Evolutionary conservation across 345 rosid species (phyloP).

Genomic region (Euphorbia tirucalli): DNA sequence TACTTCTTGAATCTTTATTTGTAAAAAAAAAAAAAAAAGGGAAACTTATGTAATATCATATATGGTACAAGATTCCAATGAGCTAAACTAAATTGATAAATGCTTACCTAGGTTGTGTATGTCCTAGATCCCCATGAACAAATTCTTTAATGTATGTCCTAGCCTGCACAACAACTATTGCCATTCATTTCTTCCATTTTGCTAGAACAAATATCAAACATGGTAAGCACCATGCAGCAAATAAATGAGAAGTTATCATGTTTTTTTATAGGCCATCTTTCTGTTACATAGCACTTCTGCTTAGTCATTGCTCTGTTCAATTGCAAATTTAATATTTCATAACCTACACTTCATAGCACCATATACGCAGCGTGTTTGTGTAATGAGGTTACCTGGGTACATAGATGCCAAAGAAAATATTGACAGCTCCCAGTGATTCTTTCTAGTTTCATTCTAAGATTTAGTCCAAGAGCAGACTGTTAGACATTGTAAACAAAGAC

Average conservation of each 20-base stretch:
- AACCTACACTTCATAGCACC: background rate
- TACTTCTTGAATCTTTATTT: too few relatives aligned
- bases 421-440: slow-evolving; percentile 63
- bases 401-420: slow-evolving; percentile 83
- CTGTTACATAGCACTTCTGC: background rate
- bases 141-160: slow-evolving; percentile 96
- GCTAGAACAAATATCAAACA: background rate
- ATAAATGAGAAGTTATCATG: background rate
- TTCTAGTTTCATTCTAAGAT: slow-evolving; percentile 82
- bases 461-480: background rate
- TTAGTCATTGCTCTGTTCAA: background rate
- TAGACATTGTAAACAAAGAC: slow-evolving; percentile 10
- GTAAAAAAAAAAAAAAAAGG: too few relatives aligned
- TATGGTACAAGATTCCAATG: background rate
- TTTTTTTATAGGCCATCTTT: background rate
- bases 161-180: slow-evolving; percentile 53
- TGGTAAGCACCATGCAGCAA: background rate
- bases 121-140: slow-evolving; percentile 97
- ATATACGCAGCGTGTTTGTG: background rate
- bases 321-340: background rate
- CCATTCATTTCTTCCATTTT: background rate
- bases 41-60: too few relatives aligned
- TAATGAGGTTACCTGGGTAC: slow-evolving; percentile 66
- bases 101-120: slow-evolving; percentile 78
- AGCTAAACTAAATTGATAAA: slow-evolving; percentile 31